Evolutionary conservation across 257 asterid genomes (phyloP).

Genomic region (Solanum sitiens): DNA sequence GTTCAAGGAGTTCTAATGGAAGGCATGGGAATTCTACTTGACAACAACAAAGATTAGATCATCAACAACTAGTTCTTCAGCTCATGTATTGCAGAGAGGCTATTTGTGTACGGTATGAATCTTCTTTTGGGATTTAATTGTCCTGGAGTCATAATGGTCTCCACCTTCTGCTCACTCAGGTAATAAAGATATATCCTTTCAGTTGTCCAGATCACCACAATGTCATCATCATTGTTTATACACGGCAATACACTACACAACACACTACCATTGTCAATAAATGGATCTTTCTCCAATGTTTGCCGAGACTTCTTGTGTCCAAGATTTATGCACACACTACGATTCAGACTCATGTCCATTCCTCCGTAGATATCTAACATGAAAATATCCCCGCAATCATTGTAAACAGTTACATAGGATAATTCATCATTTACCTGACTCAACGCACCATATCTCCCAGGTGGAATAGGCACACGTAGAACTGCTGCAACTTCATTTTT

Average conservation of each 20-base stretch:
- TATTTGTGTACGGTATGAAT: slow-evolving; percentile 29
- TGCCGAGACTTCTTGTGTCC: neutral
- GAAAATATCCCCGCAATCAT: neutral
- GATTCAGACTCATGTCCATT: slow-evolving; percentile 14
- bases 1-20: neutral
- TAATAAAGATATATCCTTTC: neutral
- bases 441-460: slow-evolving; percentile 15
- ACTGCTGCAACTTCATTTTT: slow-evolving; percentile 7
- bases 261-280: slow-evolving; percentile 11
- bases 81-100: slow-evolving; percentile 14
- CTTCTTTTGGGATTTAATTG: neutral
- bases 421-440: slow-evolving; percentile 22
- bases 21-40: neutral
- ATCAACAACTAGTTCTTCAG: neutral
- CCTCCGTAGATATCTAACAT: slow-evolving; percentile 16
- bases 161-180: neutral
- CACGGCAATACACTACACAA: neutral
- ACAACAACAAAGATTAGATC: neutral
- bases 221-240: neutral
- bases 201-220: neutral
- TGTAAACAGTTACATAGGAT: slow-evolving; percentile 14
- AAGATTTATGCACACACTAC: neutral
- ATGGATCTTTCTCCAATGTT: slow-evolving; percentile 5
- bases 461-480: slow-evolving; percentile 4
- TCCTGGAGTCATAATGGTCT: neutral